Base-by-base conservation (phyloP, 139 green algal genomes). In the Desmodesmus armatus region DNA sequence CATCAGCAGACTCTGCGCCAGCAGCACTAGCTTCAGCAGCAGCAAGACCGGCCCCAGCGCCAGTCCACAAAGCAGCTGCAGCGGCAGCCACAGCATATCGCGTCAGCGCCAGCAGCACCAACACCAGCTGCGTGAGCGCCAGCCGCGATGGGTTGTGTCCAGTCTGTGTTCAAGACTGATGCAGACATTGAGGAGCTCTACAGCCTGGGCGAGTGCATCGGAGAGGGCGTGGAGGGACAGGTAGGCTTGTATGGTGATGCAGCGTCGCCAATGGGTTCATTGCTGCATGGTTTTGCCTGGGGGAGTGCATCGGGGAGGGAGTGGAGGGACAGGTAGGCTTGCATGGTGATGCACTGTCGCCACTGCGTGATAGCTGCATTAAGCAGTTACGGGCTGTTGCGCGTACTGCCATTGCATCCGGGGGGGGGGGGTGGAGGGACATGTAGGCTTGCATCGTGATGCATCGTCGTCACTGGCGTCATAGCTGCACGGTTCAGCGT, bases 241-340 rank as follows among this genome's bases (percentile, higher is more conserved):
- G n/a, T n/a, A n/a, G n/a, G n/a, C n/a, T n/a, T n/a, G n/a, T n/a
- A n/a, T n/a, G n/a, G n/a, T n/a, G n/a, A n/a, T n/a, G n/a, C n/a
- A n/a, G n/a, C n/a, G n/a, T n/a, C n/a, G n/a, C n/a, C n/a, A n/a
- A 86, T 37, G 37, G 35, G 11, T 69, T 80, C 65, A 33, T 86
- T 17, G 51, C 72, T 31, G 11, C 62, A 31, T 13, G 74, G 9
- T 86, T 80, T 37, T 23, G 23, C 6, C 69, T 86, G 11, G 67
- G 63, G 25, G 73, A 51, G 29, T 65, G 27, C 27, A 67, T 86
- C 15, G 80, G 80, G 5, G 53, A 63, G 21, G 80, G 80, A 25
- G 80, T 86, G 31, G 80, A 86, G 69, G 80, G 80, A 25, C 35
- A n/a, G n/a, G n/a, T n/a, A n/a, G n/a, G n/a, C n/a, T n/a, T n/a